Percentiles rank a stretch among this genome's conserved stretches.
Conservation (phyloP, 2,329 filamentous ascomycete genomes). For the Verticillium zaregamsianum region DNA sequence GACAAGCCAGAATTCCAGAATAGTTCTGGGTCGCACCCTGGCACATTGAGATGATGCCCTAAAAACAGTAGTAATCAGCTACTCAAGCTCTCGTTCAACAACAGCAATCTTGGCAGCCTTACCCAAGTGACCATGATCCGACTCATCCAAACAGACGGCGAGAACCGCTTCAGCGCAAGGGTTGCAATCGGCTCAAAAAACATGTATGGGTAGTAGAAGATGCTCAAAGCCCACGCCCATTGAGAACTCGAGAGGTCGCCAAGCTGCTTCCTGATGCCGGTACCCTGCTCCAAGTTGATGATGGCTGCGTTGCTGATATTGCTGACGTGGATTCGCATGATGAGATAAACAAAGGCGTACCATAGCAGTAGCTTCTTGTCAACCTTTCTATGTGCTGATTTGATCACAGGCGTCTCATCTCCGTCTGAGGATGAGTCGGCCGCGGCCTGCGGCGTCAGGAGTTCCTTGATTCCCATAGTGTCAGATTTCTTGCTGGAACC, state of each 20-base stretch:
- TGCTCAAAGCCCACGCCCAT: slow-evolving; percentile 19
- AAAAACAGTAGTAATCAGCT: neutral
- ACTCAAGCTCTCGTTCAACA: neutral
- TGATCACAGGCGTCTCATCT: slow-evolving; percentile 4
- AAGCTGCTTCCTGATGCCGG: slow-evolving; percentile 19
- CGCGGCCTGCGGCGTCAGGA: neutral
- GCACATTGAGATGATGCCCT: slow-evolving; percentile 15
- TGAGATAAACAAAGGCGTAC: slow-evolving; percentile 18
- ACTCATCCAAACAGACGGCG: slow-evolving; percentile 19
- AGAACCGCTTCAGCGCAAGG: slow-evolving; percentile 17
- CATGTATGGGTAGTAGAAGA: slow-evolving; percentile 22
- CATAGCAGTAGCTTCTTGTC: slow-evolving; percentile 18
- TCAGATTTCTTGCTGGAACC: neutral
- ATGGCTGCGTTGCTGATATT: slow-evolving; percentile 22
- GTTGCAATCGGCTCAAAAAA: slow-evolving; percentile 19
- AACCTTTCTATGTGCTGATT: slow-evolving; percentile 15
- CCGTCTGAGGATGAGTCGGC: neutral
- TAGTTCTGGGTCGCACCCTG: slow-evolving; percentile 18
- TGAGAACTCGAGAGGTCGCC: slow-evolving; percentile 16
- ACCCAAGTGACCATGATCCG: slow-evolving; percentile 20
- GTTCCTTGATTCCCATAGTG: neutral
- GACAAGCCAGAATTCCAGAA: slow-evolving; percentile 18
- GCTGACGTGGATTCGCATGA: slow-evolving; percentile 19
- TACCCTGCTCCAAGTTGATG: slow-evolving; percentile 21
- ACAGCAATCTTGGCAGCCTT: too few species aligned